Evolutionary conservation across 2,329 filamentous ascomycete genomes (phyloP), one percentile per base, ranked within the genome.

Genomic region (Paradendryphiella salina): DNA sequence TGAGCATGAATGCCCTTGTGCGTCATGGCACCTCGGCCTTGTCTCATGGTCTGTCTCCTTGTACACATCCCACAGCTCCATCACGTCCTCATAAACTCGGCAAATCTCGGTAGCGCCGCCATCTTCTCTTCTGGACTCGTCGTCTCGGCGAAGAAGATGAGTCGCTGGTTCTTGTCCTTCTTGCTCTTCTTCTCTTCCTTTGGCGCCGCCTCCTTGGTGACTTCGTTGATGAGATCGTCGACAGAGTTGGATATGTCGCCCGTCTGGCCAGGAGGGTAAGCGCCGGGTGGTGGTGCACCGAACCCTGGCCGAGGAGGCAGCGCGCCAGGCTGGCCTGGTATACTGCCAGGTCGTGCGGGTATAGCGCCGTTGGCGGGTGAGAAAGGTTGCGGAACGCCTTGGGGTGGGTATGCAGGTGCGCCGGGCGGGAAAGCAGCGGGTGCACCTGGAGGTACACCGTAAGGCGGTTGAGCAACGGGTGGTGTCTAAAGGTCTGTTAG

Each of bases 111-210:
- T 76, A 94, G 77, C 68, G 78, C 76, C 21, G 90, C 87, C 89
- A 96, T 91, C 75, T 86, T 90, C 80, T 96, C 92, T 77, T 96
- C 92, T 1, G 90, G 89, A 65, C 89, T 94, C 66, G 85, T 77
- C 51, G 88, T 86, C 43, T 87, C 85, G 69, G 95, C 89, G 56
- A 85, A 85, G 76, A 94, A 96, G 23, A 96, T 80, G 82, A 96
- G 86, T 70, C 83, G 78, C 62, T 77, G 79, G 34, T 70, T 70
- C 58, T 71, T 65, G 67, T 85, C 86, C 72, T 87, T 87, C 80
- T 87, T 74, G 66, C 84, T 84, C 70, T 88, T 85, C 63, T 72
- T 71, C 43, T 72, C 64, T 29, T 63, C 58, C 34, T 57, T 58
- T n/a, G 73, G 66, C 26, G 70, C 54, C 1, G 57, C 74, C n/a